Conservation (phyloP, 805 yeast species). For the Saccharomyces eubayanus region DNA sequence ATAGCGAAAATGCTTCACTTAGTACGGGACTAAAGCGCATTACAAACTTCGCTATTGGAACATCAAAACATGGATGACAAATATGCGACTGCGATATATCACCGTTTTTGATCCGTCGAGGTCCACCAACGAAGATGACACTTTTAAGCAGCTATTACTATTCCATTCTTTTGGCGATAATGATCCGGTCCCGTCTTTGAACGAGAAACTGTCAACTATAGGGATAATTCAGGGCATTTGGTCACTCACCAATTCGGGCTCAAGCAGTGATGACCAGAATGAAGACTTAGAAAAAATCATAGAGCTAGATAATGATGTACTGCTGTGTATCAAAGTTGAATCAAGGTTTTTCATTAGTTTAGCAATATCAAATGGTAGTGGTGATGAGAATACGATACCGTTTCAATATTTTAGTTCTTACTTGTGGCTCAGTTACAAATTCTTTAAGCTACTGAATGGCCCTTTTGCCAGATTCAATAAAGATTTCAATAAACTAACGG, state of each 20-base stretch:
- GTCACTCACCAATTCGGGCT: constrained; percentile 16
- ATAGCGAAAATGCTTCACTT: neutral
- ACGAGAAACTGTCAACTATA: constrained; percentile 33
- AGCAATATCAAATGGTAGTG: constrained; percentile 13
- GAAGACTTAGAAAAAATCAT: constrained; percentile 15
- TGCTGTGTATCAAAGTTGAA: constrained; percentile 27
- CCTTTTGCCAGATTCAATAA: constrained; percentile 20
- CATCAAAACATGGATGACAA: neutral
- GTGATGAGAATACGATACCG: constrained; percentile 19
- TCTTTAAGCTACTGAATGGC: constrained; percentile 21
- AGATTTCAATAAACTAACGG: constrained; percentile 18
- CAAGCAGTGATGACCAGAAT: constrained; percentile 6
- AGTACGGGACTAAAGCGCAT: neutral
- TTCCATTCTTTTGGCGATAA: constrained; percentile 25
- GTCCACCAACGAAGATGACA: constrained; percentile 26
- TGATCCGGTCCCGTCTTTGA: constrained; percentile 14
- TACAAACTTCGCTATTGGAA: neutral
- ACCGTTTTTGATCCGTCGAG: constrained; percentile 35
- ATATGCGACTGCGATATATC: constrained; percentile 22
- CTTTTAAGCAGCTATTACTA: constrained; percentile 31
- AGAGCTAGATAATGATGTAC: constrained; percentile 25
- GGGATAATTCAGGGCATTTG: constrained; percentile 39
- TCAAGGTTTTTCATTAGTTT: constrained; percentile 22
- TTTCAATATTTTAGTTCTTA: constrained; percentile 18
- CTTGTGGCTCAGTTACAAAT: constrained; percentile 23